Conservation (phyloP, 1,284 basidiomycete species). For the Leccinum fuscescens region DNA sequence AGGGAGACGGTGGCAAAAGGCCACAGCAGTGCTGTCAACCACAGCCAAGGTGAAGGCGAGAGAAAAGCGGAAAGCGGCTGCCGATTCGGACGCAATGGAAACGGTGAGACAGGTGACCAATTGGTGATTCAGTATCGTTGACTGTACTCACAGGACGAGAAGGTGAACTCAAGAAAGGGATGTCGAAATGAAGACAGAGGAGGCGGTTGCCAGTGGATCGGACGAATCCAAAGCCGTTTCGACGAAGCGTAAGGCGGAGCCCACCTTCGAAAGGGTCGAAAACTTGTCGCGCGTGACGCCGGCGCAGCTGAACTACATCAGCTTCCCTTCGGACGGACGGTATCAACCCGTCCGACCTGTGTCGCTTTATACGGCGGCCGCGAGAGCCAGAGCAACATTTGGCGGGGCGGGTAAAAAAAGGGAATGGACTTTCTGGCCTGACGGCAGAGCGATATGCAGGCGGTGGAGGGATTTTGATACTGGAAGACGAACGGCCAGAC, state of each 20-base stretch:
- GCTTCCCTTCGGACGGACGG: constrained; percentile 75
- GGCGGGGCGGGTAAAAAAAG: constrained; percentile 27
- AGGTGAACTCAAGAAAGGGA: constrained; percentile 23
- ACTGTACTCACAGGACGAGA: constrained; percentile 47
- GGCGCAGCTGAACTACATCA: constrained; percentile 81
- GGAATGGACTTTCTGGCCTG: constrained; percentile 20
- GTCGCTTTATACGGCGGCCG: constrained; percentile 45
- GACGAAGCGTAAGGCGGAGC: constrained; percentile 66
- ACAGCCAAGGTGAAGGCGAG: constrained; percentile 92
- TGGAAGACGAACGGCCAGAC: constrained; percentile 67
- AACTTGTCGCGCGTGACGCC: constrained; percentile 96
- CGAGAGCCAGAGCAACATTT: constrained; percentile 34
- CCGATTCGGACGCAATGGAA: constrained; percentile 79
- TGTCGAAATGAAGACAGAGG: constrained; percentile 72
- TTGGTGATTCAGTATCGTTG: not conserved
- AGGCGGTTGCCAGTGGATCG: constrained; percentile 54
- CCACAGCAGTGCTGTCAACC: constrained; percentile 90
- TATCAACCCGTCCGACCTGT: constrained; percentile 92
- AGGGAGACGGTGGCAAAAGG: constrained; percentile 87
- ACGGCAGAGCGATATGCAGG: constrained; percentile 64
- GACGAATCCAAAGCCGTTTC: constrained; percentile 48
- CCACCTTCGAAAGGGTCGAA: constrained; percentile 70
- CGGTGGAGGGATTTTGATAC: constrained; percentile 82
- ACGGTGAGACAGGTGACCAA: constrained; percentile 50
- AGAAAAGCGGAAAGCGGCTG: constrained; percentile 84